Evolutionary conservation across 331 rosid species (phyloP).

Genomic region (Telfairia occidentalis): DNA sequence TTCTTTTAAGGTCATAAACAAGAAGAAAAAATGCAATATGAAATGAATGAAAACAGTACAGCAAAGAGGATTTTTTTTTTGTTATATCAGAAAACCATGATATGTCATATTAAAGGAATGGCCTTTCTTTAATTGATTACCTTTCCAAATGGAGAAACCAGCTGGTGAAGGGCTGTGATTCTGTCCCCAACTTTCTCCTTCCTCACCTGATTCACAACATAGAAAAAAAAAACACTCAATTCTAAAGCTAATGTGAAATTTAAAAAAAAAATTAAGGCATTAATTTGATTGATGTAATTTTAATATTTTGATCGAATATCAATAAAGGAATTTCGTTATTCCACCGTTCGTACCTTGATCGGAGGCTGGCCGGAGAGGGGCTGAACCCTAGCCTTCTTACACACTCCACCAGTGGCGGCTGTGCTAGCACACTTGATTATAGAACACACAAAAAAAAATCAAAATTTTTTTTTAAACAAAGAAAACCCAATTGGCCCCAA

Average conservation of each 20-base stretch:
- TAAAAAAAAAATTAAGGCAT: neutral
- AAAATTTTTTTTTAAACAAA: neutral
- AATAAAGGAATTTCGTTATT: neutral
- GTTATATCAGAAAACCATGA: neutral
- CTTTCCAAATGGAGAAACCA: slow-evolving; percentile 95
- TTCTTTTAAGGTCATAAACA: slow-evolving; percentile 9
- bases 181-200: slow-evolving; percentile 93
- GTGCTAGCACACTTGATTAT: neutral
- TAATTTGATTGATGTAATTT: neutral
- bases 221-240: neutral
- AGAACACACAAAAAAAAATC: neutral
- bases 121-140: slow-evolving; percentile 15
- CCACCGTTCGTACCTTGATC: slow-evolving; percentile 33
- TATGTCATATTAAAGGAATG: neutral
- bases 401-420: slow-evolving; percentile 11
- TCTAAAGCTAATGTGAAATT: neutral
- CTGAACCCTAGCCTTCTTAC: slow-evolving; percentile 68
- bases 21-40: neutral
- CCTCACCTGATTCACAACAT: slow-evolving; percentile 46
- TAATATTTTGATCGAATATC: neutral
- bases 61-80: neutral
- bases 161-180: slow-evolving; percentile 77
- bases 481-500: neutral
- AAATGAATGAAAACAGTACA: neutral
- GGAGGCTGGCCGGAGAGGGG: slow-evolving; percentile 61